phyloP scores from a whole-genome alignment of 2,329 filamentous ascomycete species.

The Dactylella cylindrospora region DNA sequence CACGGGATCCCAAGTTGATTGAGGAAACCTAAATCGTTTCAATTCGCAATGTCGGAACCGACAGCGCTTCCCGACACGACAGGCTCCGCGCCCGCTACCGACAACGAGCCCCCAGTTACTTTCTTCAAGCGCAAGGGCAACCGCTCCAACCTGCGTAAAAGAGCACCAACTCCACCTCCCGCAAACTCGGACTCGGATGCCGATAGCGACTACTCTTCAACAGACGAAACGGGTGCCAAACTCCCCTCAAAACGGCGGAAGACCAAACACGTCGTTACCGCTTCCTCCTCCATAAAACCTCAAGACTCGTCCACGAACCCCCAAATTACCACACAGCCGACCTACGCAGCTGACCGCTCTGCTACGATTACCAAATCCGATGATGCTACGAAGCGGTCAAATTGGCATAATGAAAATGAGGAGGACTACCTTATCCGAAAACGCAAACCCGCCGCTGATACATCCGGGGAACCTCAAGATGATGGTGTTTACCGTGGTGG shows the following conservation, averaged over 20 bases:
- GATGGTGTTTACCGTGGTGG: constrained; percentile 77
- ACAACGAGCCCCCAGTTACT: constrained; percentile 61
- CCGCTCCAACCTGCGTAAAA: constrained; percentile 77
- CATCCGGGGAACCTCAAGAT: constrained; percentile 51
- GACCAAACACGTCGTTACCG: constrained; percentile 65
- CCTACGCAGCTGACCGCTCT: constrained; percentile 57
- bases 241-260: constrained; percentile 75
- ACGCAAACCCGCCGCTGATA: constrained; percentile 46
- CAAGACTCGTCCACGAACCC: constrained; percentile 51
- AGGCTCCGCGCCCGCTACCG: constrained; percentile 46
- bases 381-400: constrained; percentile 83
- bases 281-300: constrained; percentile 62
- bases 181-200: constrained; percentile 60
- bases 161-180: constrained; percentile 74
- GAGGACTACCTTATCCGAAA: constrained; percentile 51
- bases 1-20: too few relatives aligned
- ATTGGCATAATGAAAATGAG: constrained; percentile 82
- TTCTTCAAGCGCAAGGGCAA: constrained; percentile 83
- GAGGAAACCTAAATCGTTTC: neutral
- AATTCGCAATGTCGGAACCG: constrained; percentile 13
- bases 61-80: constrained; percentile 15
- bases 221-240: constrained; percentile 60
- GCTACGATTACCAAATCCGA: constrained; percentile 67
- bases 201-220: constrained; percentile 64
- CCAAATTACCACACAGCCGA: constrained; percentile 18